Base-by-base conservation (phyloP, 768 basidiomycete species). In the Rhodotorula paludigena region DNA sequence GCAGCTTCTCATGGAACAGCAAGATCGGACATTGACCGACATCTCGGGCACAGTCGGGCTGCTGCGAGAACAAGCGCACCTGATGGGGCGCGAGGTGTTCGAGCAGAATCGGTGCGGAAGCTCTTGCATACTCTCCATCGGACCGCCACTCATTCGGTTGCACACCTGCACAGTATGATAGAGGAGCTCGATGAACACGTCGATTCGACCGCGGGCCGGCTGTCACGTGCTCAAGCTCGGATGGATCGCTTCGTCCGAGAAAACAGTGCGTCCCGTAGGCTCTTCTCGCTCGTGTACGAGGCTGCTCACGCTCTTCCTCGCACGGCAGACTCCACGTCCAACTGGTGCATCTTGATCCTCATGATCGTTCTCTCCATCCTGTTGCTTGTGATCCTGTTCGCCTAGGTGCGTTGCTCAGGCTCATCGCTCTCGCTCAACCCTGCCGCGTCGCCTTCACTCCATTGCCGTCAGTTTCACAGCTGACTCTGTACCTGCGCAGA, bases 71-170 rank as follows among this genome's bases (percentile, higher is more conserved):
- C 96, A 98, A 79, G 96, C 96, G 0, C 89, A 88, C 18, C 81
- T 97, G 39, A 99, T 99, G 86, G 94, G 94, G 0, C 86, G 85
- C 64, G 96, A 99, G 77, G 89, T 98, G 57, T 81, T 77, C 15
- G 91, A 93, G 76, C 96, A 99, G 74, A 89, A 88, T 73, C 90
- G 90, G 94, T 94, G 69, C 69, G 85, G 7, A 3, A 21, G 3
- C 25, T 45, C 23, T 45, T 44, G 42, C 11, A 11, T n/a, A 30
- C 53, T 25, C 32, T 53, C 42, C 20, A 2, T 7, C 42, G 28
- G 5, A 15, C 32, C 25, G 2, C 10, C 20, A 3, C 16, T 54
- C 38, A n/a, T 25, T 2, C 2, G 1, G 30, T 18, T 57, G 25
- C 20, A 36, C 18, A 3, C 36, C 21, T 3, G 28, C 10, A 33